These are phyloP conservation scores for Secale cereale DNA, from an alignment of 176 grass and related monocot genomes.

Conservation along the genomic window DNA sequence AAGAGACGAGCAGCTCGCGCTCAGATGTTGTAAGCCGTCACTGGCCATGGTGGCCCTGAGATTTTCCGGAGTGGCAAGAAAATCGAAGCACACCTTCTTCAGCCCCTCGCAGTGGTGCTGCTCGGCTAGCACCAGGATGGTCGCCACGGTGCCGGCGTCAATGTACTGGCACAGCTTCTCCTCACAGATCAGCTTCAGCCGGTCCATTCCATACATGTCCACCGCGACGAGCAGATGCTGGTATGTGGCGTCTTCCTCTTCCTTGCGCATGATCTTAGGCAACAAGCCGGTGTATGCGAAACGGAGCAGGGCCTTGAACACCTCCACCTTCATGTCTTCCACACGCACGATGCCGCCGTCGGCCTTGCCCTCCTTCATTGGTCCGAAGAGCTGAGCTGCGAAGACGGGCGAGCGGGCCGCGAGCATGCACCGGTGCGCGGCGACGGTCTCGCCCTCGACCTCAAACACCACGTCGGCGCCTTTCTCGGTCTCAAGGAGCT, in stretches of 20 bases:
- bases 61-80: too few species aligned
- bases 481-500: not conserved
- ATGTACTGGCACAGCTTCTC: not conserved
- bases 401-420: not conserved
- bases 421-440: not conserved
- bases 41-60: too few species aligned
- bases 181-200: not conserved
- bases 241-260: not conserved
- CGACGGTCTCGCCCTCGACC: not conserved
- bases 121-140: not conserved
- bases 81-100: too few species aligned
- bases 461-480: not conserved
- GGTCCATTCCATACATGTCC: not conserved
- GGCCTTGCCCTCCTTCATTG: not conserved
- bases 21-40: too few species aligned
- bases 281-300: too few species aligned
- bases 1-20: too few species aligned
- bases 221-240: not conserved
- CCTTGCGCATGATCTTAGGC: too few species aligned
- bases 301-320: too few species aligned
- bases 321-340: too few species aligned
- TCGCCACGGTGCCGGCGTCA: not conserved
- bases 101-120: not conserved
- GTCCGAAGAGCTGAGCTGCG: not conserved
- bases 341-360: too few species aligned